These are phyloP conservation scores for Hansenula anomala DNA, from an alignment of 1,139 yeast genomes.

Conservation along the genomic window DNA sequence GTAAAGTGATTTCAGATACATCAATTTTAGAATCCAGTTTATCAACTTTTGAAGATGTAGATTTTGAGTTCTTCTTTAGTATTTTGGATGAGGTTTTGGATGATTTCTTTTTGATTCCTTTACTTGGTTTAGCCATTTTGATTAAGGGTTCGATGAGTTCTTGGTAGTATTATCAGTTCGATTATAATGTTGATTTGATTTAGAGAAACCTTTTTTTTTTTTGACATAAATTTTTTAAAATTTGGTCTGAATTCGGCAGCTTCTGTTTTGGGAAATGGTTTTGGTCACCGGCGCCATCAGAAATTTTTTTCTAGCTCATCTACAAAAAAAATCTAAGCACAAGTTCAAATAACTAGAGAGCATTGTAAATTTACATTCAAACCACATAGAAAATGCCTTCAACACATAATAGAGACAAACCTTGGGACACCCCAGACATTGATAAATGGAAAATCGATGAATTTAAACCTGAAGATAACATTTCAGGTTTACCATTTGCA, in stretches of 20 bases:
- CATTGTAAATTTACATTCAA: constrained; percentile 18
- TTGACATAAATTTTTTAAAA: too few species aligned
- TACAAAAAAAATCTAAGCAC: too few species aligned
- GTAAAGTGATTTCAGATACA: constrained; percentile 31
- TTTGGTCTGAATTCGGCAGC: too few species aligned
- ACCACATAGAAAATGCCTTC: constrained; percentile 61
- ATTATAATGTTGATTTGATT: too few species aligned
- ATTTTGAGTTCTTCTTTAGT: constrained; percentile 9
- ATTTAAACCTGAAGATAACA: constrained; percentile 85
- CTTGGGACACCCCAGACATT: constrained; percentile 96
- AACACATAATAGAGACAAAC: constrained; percentile 89
- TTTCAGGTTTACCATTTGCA: constrained; percentile 79
- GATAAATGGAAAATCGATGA: constrained; percentile 93
- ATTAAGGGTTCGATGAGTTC: too few species aligned
- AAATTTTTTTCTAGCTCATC: too few species aligned
- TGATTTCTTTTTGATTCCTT: constrained; percentile 4
- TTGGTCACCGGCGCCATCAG: too few species aligned
- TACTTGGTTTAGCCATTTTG: constrained; percentile 1
- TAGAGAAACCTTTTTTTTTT: too few species aligned
- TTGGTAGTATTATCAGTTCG: too few species aligned
- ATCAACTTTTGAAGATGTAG: constrained; percentile 33
- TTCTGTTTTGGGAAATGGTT: too few species aligned
- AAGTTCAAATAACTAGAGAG: too few species aligned
- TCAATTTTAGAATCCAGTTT: constrained; percentile 30
- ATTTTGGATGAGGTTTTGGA: constrained; percentile 12